Conservation (phyloP, 2,329 filamentous ascomycete genomes). For the Fusarium falciforme region DNA sequence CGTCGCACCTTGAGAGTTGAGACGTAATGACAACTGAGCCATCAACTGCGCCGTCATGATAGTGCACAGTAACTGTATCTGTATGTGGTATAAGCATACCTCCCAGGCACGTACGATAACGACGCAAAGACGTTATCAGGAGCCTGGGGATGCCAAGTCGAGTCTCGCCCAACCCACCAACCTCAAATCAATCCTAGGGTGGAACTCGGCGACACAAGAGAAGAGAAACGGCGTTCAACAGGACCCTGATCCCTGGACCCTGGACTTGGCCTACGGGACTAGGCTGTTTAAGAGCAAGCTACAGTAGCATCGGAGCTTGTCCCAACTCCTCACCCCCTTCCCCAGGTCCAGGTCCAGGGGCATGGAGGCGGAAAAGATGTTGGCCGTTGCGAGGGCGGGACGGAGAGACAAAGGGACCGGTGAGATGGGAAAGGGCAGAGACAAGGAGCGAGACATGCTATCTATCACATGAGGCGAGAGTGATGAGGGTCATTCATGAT, state of each 20-base stretch:
- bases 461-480: constrained; percentile 2
- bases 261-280: constrained; percentile 10
- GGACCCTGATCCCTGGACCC: constrained; percentile 26
- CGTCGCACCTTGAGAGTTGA: constrained; percentile 12
- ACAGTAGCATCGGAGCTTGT: constrained; percentile 28
- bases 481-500: background rate
- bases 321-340: constrained; percentile 32
- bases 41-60: constrained; percentile 10
- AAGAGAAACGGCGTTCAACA: constrained; percentile 10
- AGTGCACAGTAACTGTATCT: constrained; percentile 1
- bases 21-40: constrained; percentile 18
- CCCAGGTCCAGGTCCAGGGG: constrained; percentile 32
- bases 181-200: constrained; percentile 3
- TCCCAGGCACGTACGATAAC: background rate
- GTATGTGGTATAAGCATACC: background rate
- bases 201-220: constrained; percentile 24
- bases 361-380: constrained; percentile 18
- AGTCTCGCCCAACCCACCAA: constrained; percentile 7
- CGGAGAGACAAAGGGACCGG: constrained; percentile 14
- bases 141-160: constrained; percentile 9
- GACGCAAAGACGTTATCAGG: constrained; percentile 20
- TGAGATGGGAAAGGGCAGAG: constrained; percentile 10
- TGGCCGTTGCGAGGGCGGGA: background rate
- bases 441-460: background rate
- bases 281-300: constrained; percentile 28